Evolutionary conservation across 768 basidiomycete species (phyloP).

Genomic region (Austroboletus festivus): DNA sequence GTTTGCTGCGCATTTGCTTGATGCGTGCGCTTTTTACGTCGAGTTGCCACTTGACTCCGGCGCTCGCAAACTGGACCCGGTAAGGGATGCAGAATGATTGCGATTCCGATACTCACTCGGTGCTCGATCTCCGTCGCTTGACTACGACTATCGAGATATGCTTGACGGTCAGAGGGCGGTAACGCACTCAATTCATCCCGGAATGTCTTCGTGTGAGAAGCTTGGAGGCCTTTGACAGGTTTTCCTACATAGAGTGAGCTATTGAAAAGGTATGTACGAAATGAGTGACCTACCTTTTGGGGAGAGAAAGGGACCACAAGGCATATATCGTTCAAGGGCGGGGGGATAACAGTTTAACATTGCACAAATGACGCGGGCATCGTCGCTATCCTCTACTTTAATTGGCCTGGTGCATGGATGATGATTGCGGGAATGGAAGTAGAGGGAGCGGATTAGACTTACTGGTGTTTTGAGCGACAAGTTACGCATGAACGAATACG

Average conservation of each 20-base stretch:
- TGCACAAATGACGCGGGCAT: slow-evolving; percentile 6
- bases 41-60: slow-evolving; percentile 27
- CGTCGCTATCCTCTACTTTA: slow-evolving; percentile 9
- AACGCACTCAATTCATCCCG: slow-evolving; percentile 11
- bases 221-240: slow-evolving; percentile 21
- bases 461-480: slow-evolving; percentile 27
- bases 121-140: slow-evolving; percentile 6
- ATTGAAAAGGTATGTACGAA: not conserved
- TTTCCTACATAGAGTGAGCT: slow-evolving; percentile 17
- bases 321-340: slow-evolving; percentile 22
- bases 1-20: slow-evolving; percentile 20
- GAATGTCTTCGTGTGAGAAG: slow-evolving; percentile 16
- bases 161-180: slow-evolving; percentile 13
- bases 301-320: slow-evolving; percentile 25
- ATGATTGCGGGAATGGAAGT: not conserved
- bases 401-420: slow-evolving; percentile 14
- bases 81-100: slow-evolving; percentile 4
- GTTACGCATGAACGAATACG: slow-evolving; percentile 31
- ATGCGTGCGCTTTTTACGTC: slow-evolving; percentile 16
- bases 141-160: slow-evolving; percentile 17
- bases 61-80: slow-evolving; percentile 23
- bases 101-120: slow-evolving; percentile 9
- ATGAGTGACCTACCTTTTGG: slow-evolving; percentile 17
- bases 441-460: too few species aligned
- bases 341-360: slow-evolving; percentile 8